Percentiles rank a stretch among this genome's conserved stretches.
These are phyloP conservation scores for Macadamia tetraphylla DNA, from an alignment of 164 flowering plant species.

Conservation along the genomic window DNA sequence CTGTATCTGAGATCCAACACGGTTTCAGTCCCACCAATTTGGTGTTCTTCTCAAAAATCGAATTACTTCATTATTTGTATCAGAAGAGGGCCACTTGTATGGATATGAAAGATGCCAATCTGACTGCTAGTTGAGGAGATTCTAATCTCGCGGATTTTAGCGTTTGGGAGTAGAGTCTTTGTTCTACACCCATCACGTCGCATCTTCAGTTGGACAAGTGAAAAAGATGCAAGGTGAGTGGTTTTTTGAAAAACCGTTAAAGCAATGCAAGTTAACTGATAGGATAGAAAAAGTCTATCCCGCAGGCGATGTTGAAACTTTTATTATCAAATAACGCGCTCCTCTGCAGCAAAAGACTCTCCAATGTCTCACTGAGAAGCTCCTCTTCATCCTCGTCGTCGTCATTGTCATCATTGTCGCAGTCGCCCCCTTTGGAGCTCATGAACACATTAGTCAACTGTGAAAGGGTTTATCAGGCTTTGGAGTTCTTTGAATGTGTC, in stretches of 20 bases:
- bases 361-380: constrained; percentile 1
- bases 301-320: constrained; percentile 19
- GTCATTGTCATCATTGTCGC: constrained; percentile 10
- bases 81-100: too few relatives aligned
- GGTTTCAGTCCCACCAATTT: too few relatives aligned
- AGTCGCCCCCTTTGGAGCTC: constrained; percentile 17
- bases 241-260: background rate
- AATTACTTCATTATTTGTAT: too few relatives aligned
- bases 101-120: too few relatives aligned
- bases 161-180: background rate
- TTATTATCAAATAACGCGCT: constrained; percentile 15
- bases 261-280: constrained; percentile 1
- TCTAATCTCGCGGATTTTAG: too few relatives aligned
- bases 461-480: constrained; percentile 31
- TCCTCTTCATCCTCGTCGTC: constrained; percentile 14
- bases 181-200: background rate
- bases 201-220: background rate
- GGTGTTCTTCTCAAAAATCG: too few relatives aligned
- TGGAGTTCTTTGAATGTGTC: constrained; percentile 34
- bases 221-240: background rate
- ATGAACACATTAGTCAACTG: constrained; percentile 28
- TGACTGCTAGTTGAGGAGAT: too few relatives aligned
- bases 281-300: background rate
- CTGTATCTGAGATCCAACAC: too few relatives aligned
- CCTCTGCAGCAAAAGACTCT: background rate